phyloP scores from a whole-genome alignment of 192 early-diverging fungal genomes.

The Coemansia sp. region DNA sequence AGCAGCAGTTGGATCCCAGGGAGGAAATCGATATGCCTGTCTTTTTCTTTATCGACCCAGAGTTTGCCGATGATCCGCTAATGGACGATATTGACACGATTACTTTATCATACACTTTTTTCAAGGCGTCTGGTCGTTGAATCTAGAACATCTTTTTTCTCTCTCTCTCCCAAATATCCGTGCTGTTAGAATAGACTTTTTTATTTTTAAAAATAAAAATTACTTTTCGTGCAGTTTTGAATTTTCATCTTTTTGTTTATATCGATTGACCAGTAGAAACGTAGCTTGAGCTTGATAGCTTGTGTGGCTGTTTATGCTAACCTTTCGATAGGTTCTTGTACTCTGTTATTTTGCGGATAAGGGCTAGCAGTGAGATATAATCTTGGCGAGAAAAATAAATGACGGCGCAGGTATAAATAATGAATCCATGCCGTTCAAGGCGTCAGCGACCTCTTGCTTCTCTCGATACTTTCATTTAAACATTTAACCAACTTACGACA shows the following conservation, averaged over 20 bases:
- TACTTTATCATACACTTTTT: slow-evolving; percentile 94
- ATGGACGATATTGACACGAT: slow-evolving; percentile 95
- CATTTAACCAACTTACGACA: slow-evolving; percentile 1
- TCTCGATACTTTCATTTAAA: not conserved
- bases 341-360: not conserved
- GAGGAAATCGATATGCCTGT: slow-evolving; percentile 97
- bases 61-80: slow-evolving; percentile 90
- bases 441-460: not conserved
- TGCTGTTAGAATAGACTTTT: not conserved
- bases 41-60: slow-evolving; percentile 99
- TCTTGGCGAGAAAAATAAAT: not conserved
- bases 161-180: not conserved
- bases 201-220: not conserved
- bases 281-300: not conserved
- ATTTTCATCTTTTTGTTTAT: not conserved
- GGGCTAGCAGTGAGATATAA: not conserved
- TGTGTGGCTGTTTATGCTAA: slow-evolving; percentile 2
- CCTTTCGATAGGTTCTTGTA: not conserved
- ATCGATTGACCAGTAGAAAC: not conserved
- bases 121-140: slow-evolving; percentile 62
- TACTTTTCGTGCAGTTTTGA: not conserved
- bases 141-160: not conserved
- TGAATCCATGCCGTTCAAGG: not conserved
- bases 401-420: not conserved
- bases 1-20: slow-evolving; percentile 84